Percentiles rank a stretch among this genome's conserved stretches.
Conservation (phyloP, 2,329 filamentous ascomycete genomes). For the Fusarium redolens region DNA sequence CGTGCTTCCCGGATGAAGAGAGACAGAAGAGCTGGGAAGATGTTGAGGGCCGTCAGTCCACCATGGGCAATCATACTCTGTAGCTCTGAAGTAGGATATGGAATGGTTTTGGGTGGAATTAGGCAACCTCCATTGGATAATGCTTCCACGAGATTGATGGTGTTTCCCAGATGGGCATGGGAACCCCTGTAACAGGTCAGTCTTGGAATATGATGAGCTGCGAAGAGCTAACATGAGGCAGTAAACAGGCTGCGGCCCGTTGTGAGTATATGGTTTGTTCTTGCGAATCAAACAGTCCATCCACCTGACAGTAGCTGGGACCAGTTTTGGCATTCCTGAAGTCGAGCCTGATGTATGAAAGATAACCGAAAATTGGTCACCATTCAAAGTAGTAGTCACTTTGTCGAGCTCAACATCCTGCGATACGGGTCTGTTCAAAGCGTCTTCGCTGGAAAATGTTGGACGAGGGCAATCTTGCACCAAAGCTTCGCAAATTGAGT, state of each 20-base stretch:
- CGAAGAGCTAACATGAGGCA: not conserved
- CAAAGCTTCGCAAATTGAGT: not conserved
- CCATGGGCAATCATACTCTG: conserved; percentile 9
- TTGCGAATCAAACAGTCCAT: conserved; percentile 18
- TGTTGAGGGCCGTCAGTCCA: not conserved
- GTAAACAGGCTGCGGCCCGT: not conserved
- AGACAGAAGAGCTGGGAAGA: not conserved
- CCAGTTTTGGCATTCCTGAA: conserved; percentile 5
- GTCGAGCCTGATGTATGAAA: conserved; percentile 14
- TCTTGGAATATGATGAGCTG: accelerated
- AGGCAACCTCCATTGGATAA: not conserved
- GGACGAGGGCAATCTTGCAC: not conserved
- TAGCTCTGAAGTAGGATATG: not conserved
- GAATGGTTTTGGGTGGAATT: not conserved
- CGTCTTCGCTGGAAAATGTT: accelerated
- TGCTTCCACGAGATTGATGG: not conserved
- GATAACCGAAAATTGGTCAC: not conserved
- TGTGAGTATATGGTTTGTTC: not conserved
- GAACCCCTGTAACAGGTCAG: not conserved
- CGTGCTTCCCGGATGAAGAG: not conserved
- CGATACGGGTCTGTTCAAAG: accelerated
- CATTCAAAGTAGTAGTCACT: not conserved
- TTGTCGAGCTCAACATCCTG: not conserved
- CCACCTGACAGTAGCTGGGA: conserved; percentile 5
- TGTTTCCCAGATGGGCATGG: conserved; percentile 10